These are phyloP conservation scores for Tricholoma furcatifolium DNA, from an alignment of 768 basidiomycete species.

Conservation along the genomic window DNA sequence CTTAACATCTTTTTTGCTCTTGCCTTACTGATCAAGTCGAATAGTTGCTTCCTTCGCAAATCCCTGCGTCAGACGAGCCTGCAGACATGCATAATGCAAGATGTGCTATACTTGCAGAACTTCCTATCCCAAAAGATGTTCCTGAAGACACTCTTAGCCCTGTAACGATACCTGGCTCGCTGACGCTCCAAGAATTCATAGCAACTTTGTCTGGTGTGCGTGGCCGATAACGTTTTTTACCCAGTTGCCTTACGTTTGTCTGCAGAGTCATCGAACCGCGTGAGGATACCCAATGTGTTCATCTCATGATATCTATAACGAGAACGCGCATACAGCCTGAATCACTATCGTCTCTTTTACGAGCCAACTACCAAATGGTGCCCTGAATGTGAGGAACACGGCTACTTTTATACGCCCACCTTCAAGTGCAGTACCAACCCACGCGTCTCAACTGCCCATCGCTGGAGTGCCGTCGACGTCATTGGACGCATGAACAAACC, in stretches of 20 bases:
- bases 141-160: constrained; percentile 70
- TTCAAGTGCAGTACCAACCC: constrained; percentile 84
- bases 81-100: constrained; percentile 50
- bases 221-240: background rate
- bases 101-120: constrained; percentile 51
- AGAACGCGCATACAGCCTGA: constrained; percentile 39
- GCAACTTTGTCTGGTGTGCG: constrained; percentile 53
- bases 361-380: constrained; percentile 75
- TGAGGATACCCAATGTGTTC: constrained; percentile 29
- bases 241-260: background rate
- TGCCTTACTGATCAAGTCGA: background rate
- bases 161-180: constrained; percentile 60
- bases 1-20: background rate
- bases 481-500: constrained; percentile 56
- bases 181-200: constrained; percentile 71
- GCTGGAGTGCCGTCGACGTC: constrained; percentile 68
- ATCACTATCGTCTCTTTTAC: constrained; percentile 66
- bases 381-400: constrained; percentile 79
- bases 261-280: constrained; percentile 56
- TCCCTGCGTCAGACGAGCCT: constrained; percentile 31
- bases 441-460: constrained; percentile 71
- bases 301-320: background rate
- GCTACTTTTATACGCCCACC: constrained; percentile 68
- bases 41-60: constrained; percentile 2
- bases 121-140: constrained; percentile 63